Evolutionary conservation across 441 rosid genomes (phyloP).

Genomic region (Populus hybrid): DNA sequence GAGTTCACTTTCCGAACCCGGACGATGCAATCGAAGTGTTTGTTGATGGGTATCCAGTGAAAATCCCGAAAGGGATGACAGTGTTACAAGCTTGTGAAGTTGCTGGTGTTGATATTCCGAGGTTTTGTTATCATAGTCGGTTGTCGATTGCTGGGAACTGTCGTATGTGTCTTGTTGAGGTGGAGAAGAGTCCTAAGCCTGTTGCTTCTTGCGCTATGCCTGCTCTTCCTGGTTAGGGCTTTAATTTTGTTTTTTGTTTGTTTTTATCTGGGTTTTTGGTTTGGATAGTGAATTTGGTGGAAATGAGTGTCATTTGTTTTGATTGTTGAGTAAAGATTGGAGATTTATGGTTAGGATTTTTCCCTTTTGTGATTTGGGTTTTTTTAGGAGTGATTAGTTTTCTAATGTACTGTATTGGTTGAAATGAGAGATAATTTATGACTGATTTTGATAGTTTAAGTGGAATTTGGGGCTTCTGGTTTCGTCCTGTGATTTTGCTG

Average conservation of each 20-base stretch:
- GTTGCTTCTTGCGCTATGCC: constrained; percentile 99
- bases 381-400: neutral
- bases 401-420: neutral
- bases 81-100: constrained; percentile 97
- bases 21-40: constrained; percentile 96
- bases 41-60: constrained; percentile 86
- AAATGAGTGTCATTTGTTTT: neutral
- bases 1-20: constrained; percentile 69
- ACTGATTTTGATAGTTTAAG: neutral
- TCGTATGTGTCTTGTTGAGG: constrained; percentile 98
- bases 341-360: neutral
- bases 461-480: neutral
- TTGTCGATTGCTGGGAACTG: constrained; percentile 97
- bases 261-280: neutral
- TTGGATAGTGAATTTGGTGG: neutral
- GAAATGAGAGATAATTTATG: neutral
- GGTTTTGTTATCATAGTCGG: constrained; percentile 87
- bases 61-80: constrained; percentile 93
- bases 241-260: neutral
- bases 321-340: neutral
- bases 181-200: constrained; percentile 97
- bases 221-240: constrained; percentile 80
- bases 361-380: neutral
- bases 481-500: too few relatives aligned
- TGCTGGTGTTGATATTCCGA: constrained; percentile 94